These are phyloP conservation scores for Musa acuminata DNA, from an alignment of 176 grass and related monocot species.

Conservation along the genomic window DNA sequence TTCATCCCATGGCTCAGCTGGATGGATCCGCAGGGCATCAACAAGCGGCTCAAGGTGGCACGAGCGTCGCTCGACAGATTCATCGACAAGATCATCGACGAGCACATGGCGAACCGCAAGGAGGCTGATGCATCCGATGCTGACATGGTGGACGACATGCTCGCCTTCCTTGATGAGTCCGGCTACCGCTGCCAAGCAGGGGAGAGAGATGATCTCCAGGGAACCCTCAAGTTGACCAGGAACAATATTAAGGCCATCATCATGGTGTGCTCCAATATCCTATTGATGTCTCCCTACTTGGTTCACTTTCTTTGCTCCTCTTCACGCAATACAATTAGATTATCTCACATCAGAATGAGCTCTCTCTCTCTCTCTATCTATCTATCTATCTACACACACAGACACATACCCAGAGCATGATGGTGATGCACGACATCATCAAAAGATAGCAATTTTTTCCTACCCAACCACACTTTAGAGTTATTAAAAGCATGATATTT, in stretches of 20 bases:
- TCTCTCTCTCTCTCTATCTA: too few relatives aligned
- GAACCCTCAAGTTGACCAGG: constrained; percentile 51
- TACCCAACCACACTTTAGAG: not conserved
- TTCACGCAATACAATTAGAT: too few relatives aligned
- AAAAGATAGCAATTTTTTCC: not conserved
- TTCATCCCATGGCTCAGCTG: constrained; percentile 22
- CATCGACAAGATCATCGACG: constrained; percentile 95
- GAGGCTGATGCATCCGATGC: constrained; percentile 45
- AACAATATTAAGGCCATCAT: constrained; percentile 69
- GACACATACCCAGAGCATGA: not conserved
- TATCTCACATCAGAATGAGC: too few relatives aligned
- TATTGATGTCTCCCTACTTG: too few relatives aligned
- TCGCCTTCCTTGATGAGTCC: constrained; percentile 45
- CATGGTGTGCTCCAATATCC: not conserved
- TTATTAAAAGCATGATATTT: too few relatives aligned
- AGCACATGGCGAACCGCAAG: constrained; percentile 59
- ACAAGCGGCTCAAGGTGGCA: constrained; percentile 40
- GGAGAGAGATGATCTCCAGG: constrained; percentile 33
- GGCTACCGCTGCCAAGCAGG: not conserved
- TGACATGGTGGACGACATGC: constrained; percentile 97
- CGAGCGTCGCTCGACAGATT: constrained; percentile 52
- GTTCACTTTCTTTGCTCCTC: too few relatives aligned
- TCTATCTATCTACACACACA: too few relatives aligned
- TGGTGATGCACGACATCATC: not conserved
- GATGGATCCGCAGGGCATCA: constrained; percentile 62